Conservation (phyloP, 345 rosid genomes). For the Hibiscus mutabilis region DNA sequence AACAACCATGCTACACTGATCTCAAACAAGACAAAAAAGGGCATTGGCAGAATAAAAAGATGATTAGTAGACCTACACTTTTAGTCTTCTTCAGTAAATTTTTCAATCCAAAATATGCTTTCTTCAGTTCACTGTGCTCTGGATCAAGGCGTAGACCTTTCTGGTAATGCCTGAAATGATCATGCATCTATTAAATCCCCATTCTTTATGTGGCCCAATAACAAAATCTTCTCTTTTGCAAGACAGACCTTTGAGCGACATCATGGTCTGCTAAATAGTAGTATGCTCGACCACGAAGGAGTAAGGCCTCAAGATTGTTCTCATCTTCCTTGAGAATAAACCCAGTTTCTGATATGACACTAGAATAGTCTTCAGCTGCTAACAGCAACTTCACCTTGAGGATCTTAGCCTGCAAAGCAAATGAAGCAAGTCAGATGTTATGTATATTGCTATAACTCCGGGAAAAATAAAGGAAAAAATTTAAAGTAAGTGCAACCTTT, state of each 20-base stretch:
- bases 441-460: background rate
- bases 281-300: constrained; percentile 96
- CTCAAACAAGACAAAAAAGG: constrained; percentile 3
- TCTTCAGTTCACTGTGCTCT: constrained; percentile 87
- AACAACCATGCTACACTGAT: background rate
- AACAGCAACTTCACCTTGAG: constrained; percentile 67
- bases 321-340: constrained; percentile 86
- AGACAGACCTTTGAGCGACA: constrained; percentile 71
- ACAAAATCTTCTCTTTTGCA: background rate
- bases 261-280: constrained; percentile 98
- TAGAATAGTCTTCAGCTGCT: constrained; percentile 71
- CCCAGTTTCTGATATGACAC: constrained; percentile 76
- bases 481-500: constrained; percentile 37
- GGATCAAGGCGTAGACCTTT: constrained; percentile 98
- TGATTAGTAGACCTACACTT: constrained; percentile 44
- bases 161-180: constrained; percentile 76
- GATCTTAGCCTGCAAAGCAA: constrained; percentile 63
- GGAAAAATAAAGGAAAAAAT: background rate
- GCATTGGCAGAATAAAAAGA: background rate
- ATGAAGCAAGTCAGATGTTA: constrained; percentile 4
- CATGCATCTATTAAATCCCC: constrained; percentile 2
- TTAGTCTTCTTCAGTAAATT: constrained; percentile 89
- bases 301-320: constrained; percentile 73
- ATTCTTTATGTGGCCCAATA: background rate
- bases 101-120: constrained; percentile 91